Evolutionary conservation across 1,284 basidiomycete genomes (phyloP).

Genomic region (Papiliotrema fonsecae): DNA sequence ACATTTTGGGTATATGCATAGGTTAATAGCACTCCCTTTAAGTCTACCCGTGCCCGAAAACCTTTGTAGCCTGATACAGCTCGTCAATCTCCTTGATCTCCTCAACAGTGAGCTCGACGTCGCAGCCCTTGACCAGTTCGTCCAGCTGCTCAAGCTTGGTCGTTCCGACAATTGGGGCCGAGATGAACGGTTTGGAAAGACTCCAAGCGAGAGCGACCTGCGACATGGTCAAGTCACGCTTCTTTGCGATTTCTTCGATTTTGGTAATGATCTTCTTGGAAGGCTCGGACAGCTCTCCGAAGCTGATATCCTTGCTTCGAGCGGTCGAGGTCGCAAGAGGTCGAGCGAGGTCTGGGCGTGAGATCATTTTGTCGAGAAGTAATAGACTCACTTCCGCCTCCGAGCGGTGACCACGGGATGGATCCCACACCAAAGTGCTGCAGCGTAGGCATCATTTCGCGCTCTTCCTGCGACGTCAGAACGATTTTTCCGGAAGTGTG

Average conservation of each 20-base stretch:
- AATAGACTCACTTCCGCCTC: background rate
- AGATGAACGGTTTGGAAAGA: conserved; percentile 18
- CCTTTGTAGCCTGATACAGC: conserved; percentile 3
- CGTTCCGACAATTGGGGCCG: conserved; percentile 36
- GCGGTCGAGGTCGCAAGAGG: background rate
- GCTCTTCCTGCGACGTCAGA: conserved; percentile 52
- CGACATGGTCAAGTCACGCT: conserved; percentile 54
- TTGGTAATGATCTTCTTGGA: conserved; percentile 60
- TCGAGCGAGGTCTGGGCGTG: background rate
- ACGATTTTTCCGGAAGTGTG: background rate
- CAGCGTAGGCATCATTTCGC: conserved; percentile 59
- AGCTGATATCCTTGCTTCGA: background rate
- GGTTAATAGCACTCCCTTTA: too few relatives aligned
- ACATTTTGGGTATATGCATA: too few relatives aligned
- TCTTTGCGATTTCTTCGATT: conserved; percentile 55
- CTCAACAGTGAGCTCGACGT: conserved; percentile 19
- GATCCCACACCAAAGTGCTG: conserved; percentile 36
- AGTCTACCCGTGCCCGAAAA: background rate
- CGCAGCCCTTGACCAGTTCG: conserved; percentile 28
- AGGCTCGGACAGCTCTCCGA: conserved; percentile 43
- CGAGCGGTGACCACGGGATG: conserved; percentile 19
- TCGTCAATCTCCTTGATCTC: conserved; percentile 23
- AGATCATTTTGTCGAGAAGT: conserved; percentile 12
- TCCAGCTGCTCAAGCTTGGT: conserved; percentile 26
- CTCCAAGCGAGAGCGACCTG: conserved; percentile 48